Evolutionary conservation across 2,329 filamentous ascomycete species (phyloP).

Genomic region (Fusarium multiceps): DNA sequence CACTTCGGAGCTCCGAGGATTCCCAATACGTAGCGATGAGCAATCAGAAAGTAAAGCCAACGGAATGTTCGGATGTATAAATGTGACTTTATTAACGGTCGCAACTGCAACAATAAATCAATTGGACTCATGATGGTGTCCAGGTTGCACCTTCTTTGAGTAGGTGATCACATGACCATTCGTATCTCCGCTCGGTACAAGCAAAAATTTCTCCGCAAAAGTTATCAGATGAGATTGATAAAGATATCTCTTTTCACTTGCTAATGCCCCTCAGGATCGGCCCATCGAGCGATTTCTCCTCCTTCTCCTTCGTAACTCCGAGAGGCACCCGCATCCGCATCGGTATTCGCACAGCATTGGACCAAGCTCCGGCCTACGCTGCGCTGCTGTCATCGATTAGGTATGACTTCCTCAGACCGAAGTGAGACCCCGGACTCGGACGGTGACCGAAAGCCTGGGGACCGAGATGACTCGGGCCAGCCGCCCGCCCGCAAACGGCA

Average conservation of each 20-base stretch:
- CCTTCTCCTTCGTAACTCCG: constrained; percentile 52
- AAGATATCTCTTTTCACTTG: constrained; percentile 48
- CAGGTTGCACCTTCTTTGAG: background rate
- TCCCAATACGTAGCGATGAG: background rate
- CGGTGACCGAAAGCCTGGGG: constrained; percentile 44
- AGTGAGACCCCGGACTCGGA: constrained; percentile 56
- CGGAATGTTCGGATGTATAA: background rate
- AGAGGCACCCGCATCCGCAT: constrained; percentile 39
- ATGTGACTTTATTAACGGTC: background rate
- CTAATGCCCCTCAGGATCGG: constrained; percentile 42
- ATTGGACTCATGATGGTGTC: background rate
- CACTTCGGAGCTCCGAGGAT: constrained; percentile 2
- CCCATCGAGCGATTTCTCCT: constrained; percentile 28
- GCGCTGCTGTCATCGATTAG: constrained; percentile 15
- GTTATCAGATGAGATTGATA: constrained; percentile 58
- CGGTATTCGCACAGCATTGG: constrained; percentile 36
- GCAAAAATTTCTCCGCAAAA: constrained; percentile 42
- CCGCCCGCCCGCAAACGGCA: constrained; percentile 66
- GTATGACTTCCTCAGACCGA: constrained; percentile 49
- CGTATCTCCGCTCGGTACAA: constrained; percentile 52
- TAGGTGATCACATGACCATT: constrained; percentile 32
- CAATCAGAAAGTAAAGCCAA: background rate
- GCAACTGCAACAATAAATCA: background rate
- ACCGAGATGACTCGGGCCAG: constrained; percentile 49
- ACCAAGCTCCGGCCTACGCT: constrained; percentile 25